phyloP scores from a whole-genome alignment of 768 basidiomycete genomes.

The Chalciporus pseudorubinellus region DNA sequence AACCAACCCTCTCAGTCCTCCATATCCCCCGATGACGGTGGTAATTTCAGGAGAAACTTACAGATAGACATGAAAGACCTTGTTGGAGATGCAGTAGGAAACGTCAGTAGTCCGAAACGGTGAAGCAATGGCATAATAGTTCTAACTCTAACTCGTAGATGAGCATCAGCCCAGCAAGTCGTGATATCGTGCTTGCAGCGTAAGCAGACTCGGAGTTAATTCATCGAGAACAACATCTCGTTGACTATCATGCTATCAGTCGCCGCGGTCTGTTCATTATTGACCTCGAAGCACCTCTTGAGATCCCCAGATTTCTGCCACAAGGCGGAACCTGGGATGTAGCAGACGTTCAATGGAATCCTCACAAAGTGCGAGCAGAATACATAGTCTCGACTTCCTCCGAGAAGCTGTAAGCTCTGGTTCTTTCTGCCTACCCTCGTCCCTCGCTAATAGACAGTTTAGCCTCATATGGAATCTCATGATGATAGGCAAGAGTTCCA shows the following conservation, averaged over 20 bases:
- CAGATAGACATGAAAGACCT: conserved; percentile 79
- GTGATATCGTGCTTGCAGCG: conserved; percentile 91
- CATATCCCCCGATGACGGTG: conserved; percentile 50
- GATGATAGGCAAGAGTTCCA: conserved; percentile 68
- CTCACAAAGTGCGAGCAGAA: conserved; percentile 69
- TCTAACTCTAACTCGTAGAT: conserved; percentile 48
- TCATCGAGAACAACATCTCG: neutral
- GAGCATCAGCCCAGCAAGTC: conserved; percentile 85
- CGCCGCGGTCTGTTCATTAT: conserved; percentile 94
- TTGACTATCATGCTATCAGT: conserved; percentile 29
- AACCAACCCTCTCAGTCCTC: conserved; percentile 18
- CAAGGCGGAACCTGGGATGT: conserved; percentile 98
- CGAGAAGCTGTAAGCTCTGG: conserved; percentile 71
- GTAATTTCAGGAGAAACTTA: conserved; percentile 55
- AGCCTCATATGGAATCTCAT: conserved; percentile 95
- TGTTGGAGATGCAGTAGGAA: conserved; percentile 81
- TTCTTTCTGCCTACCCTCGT: neutral
- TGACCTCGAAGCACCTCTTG: conserved; percentile 83
- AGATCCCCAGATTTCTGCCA: conserved; percentile 89
- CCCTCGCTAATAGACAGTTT: neutral
- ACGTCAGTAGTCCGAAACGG: conserved; percentile 46
- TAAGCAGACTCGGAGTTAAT: conserved; percentile 40
- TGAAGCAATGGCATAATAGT: neutral
- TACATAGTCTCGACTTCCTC: conserved; percentile 88
- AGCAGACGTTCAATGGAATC: conserved; percentile 91